A percentile compares a stretch with the other conserved stretches of the same genome.
phyloP scores from a whole-genome alignment of 2,329 filamentous ascomycete species.

The Colletotrichum graminicola region DNA sequence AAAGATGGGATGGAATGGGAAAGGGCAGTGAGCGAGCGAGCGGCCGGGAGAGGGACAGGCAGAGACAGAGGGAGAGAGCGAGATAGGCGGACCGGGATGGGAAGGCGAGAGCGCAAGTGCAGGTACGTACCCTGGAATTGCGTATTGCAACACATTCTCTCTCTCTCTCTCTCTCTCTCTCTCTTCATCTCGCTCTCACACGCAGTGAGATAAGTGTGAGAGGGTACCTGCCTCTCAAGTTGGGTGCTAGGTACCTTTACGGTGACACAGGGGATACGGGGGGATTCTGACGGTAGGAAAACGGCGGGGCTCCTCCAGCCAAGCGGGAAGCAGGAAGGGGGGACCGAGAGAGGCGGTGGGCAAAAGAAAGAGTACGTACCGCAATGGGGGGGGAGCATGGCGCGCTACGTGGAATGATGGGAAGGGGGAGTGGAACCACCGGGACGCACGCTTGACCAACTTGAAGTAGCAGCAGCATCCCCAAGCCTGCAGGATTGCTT shows the following conservation, averaged over 20 bases:
- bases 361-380: constrained; percentile 14
- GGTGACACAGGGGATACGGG: neutral
- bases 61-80: constrained; percentile 26
- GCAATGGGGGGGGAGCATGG: constrained; percentile 23
- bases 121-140: constrained; percentile 38
- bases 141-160: constrained; percentile 14
- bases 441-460: constrained; percentile 33
- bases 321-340: constrained; percentile 10
- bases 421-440: constrained; percentile 33
- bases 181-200: neutral
- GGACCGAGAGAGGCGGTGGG: constrained; percentile 40
- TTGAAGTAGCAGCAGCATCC: constrained; percentile 18
- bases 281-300: constrained; percentile 2
- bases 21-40: constrained; percentile 27
- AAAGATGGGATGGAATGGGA: constrained; percentile 46
- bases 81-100: constrained; percentile 47
- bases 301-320: neutral
- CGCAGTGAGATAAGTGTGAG: neutral
- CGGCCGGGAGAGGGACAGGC: constrained; percentile 45
- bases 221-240: neutral
- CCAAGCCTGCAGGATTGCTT: constrained; percentile 19
- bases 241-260: constrained; percentile 1
- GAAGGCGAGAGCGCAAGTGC: constrained; percentile 48
- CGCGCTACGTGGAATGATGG: constrained; percentile 36
- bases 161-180: constrained; percentile 8